Conservation (phyloP, 179 eudicot genomes). For the Vitellaria paradoxa region DNA sequence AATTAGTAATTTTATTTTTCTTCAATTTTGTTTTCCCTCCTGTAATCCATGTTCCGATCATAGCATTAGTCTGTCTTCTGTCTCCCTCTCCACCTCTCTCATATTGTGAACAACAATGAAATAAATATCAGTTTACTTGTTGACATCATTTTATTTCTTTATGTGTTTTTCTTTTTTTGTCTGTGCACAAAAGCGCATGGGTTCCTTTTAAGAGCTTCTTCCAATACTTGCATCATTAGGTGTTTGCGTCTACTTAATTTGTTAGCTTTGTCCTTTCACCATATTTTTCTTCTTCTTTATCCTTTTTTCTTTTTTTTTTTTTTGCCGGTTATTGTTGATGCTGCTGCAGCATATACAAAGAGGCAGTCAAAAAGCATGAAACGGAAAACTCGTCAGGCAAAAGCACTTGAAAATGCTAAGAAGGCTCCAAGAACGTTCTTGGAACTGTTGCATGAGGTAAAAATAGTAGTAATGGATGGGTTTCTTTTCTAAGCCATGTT, state of each 20-base stretch:
- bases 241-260: neutral
- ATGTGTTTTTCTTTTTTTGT: no score
- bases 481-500: neutral
- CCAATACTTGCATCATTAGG: neutral
- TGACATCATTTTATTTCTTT: no score
- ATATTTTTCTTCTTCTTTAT: neutral
- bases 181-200: no score
- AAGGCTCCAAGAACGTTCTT: constrained; percentile 80
- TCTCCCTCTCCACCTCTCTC: no score
- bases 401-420: constrained; percentile 90
- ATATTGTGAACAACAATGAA: no score
- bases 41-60: no score
- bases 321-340: neutral
- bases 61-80: no score
- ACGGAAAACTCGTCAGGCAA: constrained; percentile 96
- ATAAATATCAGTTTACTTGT: no score
- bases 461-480: neutral
- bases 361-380: constrained; percentile 76
- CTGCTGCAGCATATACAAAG: constrained; percentile 55
- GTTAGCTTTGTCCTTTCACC: neutral
- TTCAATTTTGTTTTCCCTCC: no score
- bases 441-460: constrained; percentile 86
- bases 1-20: no score
- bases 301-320: no score
- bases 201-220: no score